Percentiles rank a stretch among this genome's conserved stretches.
These are phyloP conservation scores for Schizothecium vesticola DNA, from an alignment of 495 filamentous ascomycete genomes.

Conservation along the genomic window DNA sequence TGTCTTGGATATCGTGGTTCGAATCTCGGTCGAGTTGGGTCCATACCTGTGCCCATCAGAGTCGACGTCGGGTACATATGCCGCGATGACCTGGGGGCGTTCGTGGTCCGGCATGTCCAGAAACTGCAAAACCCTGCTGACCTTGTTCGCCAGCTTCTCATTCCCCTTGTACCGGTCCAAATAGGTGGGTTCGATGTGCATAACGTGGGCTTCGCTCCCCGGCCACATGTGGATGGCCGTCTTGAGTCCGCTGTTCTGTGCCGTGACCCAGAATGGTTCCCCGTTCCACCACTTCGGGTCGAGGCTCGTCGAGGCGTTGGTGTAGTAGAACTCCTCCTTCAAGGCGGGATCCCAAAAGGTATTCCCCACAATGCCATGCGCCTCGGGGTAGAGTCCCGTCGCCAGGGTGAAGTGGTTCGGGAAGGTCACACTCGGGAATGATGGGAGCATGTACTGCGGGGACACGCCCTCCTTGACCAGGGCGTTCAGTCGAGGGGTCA, in stretches of 20 bases:
- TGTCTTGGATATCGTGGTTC: conserved; percentile 62
- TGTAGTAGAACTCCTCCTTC: conserved; percentile 81
- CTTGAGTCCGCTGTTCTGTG: conserved; percentile 68
- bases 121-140: conserved; percentile 67
- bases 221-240: conserved; percentile 98
- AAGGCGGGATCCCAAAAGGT: conserved; percentile 82
- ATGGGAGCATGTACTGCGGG: conserved; percentile 83
- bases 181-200: conserved; percentile 61
- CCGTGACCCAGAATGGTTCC: conserved; percentile 89
- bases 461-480: conserved; percentile 82
- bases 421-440: conserved; percentile 95
- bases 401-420: conserved; percentile 96
- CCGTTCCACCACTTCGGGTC: conserved; percentile 88
- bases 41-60: conserved; percentile 79
- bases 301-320: conserved; percentile 63
- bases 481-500: conserved; percentile 76
- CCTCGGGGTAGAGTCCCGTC: conserved; percentile 87
- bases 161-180: conserved; percentile 79
- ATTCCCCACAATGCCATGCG: conserved; percentile 90
- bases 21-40: conserved; percentile 89
- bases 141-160: conserved; percentile 68
- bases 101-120: conserved; percentile 74
- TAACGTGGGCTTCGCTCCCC: conserved; percentile 78
- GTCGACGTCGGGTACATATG: conserved; percentile 92
- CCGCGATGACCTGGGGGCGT: conserved; percentile 84